Conservation (phyloP, 768 basidiomycete species). For the Tulasnella sp. region DNA sequence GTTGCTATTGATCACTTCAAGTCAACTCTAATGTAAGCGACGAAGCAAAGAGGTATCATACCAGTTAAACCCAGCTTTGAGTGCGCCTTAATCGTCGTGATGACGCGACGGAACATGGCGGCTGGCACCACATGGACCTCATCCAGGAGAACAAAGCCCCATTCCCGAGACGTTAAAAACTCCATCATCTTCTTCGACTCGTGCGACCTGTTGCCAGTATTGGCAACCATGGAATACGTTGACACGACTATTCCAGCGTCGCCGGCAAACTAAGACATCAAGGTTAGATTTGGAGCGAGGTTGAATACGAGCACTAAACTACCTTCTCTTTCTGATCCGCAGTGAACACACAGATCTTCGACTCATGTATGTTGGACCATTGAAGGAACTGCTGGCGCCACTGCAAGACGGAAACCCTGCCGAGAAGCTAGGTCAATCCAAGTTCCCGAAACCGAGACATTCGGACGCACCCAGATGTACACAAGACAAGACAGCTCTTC, state of each 20-base stretch:
- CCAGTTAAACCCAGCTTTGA: conserved; percentile 97
- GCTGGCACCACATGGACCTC: conserved; percentile 99
- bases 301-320: conserved; percentile 18
- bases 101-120: conserved; percentile 96
- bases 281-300: neutral
- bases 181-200: conserved; percentile 99
- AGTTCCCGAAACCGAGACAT: neutral
- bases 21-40: conserved; percentile 11
- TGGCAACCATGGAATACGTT: conserved; percentile 99
- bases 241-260: conserved; percentile 98
- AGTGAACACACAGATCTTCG: conserved; percentile 96
- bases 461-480: conserved; percentile 88
- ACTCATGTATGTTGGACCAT: conserved; percentile 97
- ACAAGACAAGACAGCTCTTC: conserved; percentile 95
- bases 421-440: neutral
- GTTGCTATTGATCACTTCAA: conserved; percentile 64
- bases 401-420: conserved; percentile 73
- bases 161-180: conserved; percentile 95
- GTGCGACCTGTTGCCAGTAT: conserved; percentile 97
- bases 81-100: conserved; percentile 98
- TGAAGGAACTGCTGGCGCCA: conserved; percentile 99
- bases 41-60: conserved; percentile 45
- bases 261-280: conserved; percentile 74
- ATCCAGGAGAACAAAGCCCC: conserved; percentile 97
- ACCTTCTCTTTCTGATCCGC: conserved; percentile 97